Evolutionary conservation across 2,329 filamentous ascomycete genomes (phyloP).

Genomic region (Diaporthe amygdali): DNA sequence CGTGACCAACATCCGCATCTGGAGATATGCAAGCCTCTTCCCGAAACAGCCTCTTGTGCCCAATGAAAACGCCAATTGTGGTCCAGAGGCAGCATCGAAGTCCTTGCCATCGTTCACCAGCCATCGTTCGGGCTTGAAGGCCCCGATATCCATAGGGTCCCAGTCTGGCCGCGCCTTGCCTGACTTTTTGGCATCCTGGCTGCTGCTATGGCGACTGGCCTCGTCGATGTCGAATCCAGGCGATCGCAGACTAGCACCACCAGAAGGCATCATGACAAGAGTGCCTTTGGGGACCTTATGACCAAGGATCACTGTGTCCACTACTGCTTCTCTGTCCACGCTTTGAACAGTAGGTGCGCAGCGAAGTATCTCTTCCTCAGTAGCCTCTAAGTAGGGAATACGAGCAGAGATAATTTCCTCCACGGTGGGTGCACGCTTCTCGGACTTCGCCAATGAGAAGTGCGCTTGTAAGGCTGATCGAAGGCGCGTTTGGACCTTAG

Average conservation of each 20-base stretch:
- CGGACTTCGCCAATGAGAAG: constrained; percentile 42
- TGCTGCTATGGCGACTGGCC: neutral
- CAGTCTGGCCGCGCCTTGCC: neutral
- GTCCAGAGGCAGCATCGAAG: constrained; percentile 32
- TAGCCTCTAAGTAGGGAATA: constrained; percentile 50
- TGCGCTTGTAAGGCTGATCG: constrained; percentile 43
- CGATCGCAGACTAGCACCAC: constrained; percentile 19
- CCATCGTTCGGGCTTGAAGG: neutral
- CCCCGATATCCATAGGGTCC: neutral
- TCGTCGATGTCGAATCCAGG: neutral
- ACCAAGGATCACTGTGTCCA: constrained; percentile 41
- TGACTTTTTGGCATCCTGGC: neutral
- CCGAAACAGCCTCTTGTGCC: constrained; percentile 34
- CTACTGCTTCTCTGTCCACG: constrained; percentile 45
- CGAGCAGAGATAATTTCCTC: constrained; percentile 38
- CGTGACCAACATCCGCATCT: constrained; percentile 31
- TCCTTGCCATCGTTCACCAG: neutral
- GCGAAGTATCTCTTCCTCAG: constrained; percentile 49
- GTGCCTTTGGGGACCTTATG: constrained; percentile 47
- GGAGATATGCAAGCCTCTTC: constrained; percentile 32
- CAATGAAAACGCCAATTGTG: constrained; percentile 30
- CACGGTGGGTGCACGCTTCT: constrained; percentile 35
- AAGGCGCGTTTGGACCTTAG: constrained; percentile 41
- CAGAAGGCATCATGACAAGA: constrained; percentile 45
- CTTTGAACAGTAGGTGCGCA: constrained; percentile 50